phyloP scores from a whole-genome alignment of 768 basidiomycete genomes.

The Boletus subparvulus region DNA sequence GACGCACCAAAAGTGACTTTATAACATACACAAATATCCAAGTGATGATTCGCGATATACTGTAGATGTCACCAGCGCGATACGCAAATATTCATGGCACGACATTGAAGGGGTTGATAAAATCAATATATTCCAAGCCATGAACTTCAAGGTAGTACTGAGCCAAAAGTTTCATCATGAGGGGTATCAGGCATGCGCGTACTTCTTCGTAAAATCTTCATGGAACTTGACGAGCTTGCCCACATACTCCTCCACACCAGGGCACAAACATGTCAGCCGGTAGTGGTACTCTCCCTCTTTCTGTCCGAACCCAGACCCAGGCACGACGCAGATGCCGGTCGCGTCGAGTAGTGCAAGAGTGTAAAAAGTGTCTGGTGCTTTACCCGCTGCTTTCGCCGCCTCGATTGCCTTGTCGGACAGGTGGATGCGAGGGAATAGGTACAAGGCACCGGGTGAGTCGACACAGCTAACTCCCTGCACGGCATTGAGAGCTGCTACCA shows the following conservation, averaged over 20 bases:
- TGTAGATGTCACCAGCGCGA: too few relatives aligned
- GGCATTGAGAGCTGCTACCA: constrained; percentile 77
- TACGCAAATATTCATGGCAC: too few relatives aligned
- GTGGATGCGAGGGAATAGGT: constrained; percentile 84
- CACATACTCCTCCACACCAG: constrained; percentile 92
- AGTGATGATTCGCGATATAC: too few relatives aligned
- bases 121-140: too few relatives aligned
- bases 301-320: constrained; percentile 94
- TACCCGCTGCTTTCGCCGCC: constrained; percentile 68
- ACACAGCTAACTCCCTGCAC: constrained; percentile 91
- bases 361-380: constrained; percentile 88
- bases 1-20: too few relatives aligned
- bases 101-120: too few relatives aligned
- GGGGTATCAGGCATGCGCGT: constrained; percentile 25
- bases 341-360: constrained; percentile 78
- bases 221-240: constrained; percentile 79
- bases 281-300: constrained; percentile 89
- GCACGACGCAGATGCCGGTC: constrained; percentile 92
- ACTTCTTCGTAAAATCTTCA: constrained; percentile 54
- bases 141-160: too few relatives aligned
- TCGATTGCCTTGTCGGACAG: constrained; percentile 72
- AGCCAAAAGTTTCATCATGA: too few relatives aligned
- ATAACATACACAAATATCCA: too few relatives aligned
- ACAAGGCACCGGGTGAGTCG: constrained; percentile 87
- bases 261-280: constrained; percentile 90